Conservation (phyloP, 2,329 filamentous ascomycete genomes). For the Stylonectria norvegica region DNA sequence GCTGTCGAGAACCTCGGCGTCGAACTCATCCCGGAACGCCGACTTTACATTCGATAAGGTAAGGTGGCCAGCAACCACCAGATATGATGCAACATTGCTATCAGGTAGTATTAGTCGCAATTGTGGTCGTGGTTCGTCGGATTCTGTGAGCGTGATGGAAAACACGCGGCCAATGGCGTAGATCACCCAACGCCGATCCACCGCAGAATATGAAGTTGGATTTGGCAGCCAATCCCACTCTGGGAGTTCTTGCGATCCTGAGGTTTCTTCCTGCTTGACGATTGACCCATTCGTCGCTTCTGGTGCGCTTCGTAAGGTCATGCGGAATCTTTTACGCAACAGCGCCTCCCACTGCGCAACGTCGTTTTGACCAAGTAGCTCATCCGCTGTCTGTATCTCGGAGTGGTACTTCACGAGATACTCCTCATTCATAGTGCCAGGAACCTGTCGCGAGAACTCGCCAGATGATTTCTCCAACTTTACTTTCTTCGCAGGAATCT, state of each 20-base stretch:
- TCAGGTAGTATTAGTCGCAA: slow-evolving; percentile 42
- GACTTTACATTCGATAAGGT: slow-evolving; percentile 57
- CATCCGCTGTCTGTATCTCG: slow-evolving; percentile 47
- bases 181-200: slow-evolving; percentile 63
- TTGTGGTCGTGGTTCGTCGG: slow-evolving; percentile 34
- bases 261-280: slow-evolving; percentile 10
- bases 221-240: slow-evolving; percentile 52
- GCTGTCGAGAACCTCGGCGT: slow-evolving; percentile 41
- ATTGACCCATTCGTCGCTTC: slow-evolving; percentile 18
- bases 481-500: slow-evolving; percentile 33
- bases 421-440: slow-evolving; percentile 48
- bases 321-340: slow-evolving; percentile 47
- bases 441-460: slow-evolving; percentile 38
- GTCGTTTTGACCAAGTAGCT: slow-evolving; percentile 44
- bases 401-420: slow-evolving; percentile 46
- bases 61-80: slow-evolving; percentile 58
- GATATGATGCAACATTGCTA: slow-evolving; percentile 56
- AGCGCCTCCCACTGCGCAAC: slow-evolving; percentile 49
- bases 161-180: slow-evolving; percentile 62
- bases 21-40: slow-evolving; percentile 50
- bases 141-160: slow-evolving; percentile 44
- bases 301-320: slow-evolving; percentile 32
- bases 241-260: slow-evolving; percentile 29
- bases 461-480: slow-evolving; percentile 30
- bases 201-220: slow-evolving; percentile 46